Conservation (phyloP, 73 alveolate genomes). For the Tetrahymena elliotti region DNA sequence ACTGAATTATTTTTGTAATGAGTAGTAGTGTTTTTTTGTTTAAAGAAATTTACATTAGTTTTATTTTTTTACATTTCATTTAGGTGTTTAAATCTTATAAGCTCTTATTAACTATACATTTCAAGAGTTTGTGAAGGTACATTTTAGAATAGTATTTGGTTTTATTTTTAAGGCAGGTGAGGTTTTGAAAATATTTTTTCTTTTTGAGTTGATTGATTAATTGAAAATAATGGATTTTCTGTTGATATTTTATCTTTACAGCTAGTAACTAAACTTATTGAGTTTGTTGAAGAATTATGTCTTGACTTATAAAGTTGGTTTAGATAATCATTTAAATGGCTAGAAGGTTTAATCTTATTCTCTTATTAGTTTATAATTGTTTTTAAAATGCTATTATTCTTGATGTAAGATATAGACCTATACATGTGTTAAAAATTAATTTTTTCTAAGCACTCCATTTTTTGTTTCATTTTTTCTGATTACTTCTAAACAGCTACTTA, state of each 20-base stretch:
- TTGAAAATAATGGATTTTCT: background rate
- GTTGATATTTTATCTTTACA: background rate
- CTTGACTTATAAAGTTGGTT: background rate
- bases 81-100: background rate
- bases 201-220: background rate
- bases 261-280: background rate
- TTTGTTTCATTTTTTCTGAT: background rate
- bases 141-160: background rate
- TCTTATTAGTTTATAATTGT: background rate
- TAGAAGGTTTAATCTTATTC: background rate
- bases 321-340: background rate
- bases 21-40: background rate
- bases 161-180: background rate
- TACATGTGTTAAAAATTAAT: background rate
- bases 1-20: background rate
- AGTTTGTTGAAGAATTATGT: background rate
- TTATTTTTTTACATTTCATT: background rate
- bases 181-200: background rate
- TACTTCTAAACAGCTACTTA: background rate
- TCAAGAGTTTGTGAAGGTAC: background rate
- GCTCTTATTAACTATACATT: background rate
- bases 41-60: background rate
- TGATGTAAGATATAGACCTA: background rate
- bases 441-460: background rate
- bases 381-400: background rate